These are phyloP conservation scores for Magnolia sinica DNA, from an alignment of 164 flowering plant genomes.

Conservation along the genomic window DNA sequence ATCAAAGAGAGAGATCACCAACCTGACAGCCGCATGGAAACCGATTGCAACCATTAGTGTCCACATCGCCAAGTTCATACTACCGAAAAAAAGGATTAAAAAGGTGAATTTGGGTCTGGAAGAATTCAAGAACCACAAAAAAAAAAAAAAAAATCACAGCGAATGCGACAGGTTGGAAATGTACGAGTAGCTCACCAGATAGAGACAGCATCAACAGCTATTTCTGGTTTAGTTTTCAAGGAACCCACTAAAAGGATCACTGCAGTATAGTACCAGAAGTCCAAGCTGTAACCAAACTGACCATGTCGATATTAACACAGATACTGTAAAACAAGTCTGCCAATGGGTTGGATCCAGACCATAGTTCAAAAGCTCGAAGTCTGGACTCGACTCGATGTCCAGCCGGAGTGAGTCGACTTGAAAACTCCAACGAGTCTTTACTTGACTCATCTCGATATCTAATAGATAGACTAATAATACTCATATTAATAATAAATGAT, in stretches of 20 bases:
- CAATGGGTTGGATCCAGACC: too few relatives aligned
- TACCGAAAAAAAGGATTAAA: conserved; percentile 6
- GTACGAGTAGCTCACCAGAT: conserved; percentile 21
- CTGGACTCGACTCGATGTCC: too few relatives aligned
- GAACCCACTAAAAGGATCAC: conserved; percentile 30
- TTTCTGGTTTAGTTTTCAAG: conserved; percentile 22
- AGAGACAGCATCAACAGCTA: conserved; percentile 32
- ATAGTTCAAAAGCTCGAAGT: too few relatives aligned
- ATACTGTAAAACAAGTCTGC: too few relatives aligned
- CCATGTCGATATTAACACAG: too few relatives aligned
- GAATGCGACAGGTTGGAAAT: not conserved
- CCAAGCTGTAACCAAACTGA: conserved; percentile 37
- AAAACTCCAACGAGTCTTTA: too few relatives aligned
- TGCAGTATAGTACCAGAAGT: conserved; percentile 37
- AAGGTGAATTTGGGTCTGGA: not conserved
- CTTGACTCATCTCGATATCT: too few relatives aligned
- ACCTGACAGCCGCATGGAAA: conserved; percentile 53
- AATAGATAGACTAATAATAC: too few relatives aligned
- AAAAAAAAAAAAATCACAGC: not conserved
- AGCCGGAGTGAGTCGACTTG: too few relatives aligned
- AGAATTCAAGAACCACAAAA: not conserved
- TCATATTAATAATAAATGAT: too few relatives aligned
- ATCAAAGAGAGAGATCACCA: not conserved
- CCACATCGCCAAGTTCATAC: conserved; percentile 51
- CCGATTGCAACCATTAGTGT: conserved; percentile 45